phyloP scores from a whole-genome alignment of 129 eudicot genomes.

The Calendula officinalis region DNA sequence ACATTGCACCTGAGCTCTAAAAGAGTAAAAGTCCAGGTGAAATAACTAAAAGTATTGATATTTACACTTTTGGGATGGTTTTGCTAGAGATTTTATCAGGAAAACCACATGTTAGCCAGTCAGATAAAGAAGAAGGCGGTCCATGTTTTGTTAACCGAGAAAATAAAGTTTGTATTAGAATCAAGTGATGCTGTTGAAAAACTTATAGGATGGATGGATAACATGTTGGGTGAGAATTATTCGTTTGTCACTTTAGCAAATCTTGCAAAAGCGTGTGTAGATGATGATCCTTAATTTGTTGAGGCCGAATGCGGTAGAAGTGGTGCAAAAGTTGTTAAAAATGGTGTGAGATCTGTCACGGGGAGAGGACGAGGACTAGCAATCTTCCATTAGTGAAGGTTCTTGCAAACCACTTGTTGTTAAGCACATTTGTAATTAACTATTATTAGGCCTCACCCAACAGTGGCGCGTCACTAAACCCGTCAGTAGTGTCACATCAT shows the following conservation, averaged over 20 bases:
- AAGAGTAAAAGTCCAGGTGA: slow-evolving; percentile 13
- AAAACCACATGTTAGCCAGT: slow-evolving; percentile 35
- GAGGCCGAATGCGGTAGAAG: slow-evolving; percentile 68
- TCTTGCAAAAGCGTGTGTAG: slow-evolving; percentile 69
- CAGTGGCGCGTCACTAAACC: no score
- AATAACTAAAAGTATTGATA: slow-evolving; percentile 38
- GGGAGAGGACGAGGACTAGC: slow-evolving; percentile 32
- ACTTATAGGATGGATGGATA: slow-evolving; percentile 69
- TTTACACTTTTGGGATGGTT: slow-evolving; percentile 66
- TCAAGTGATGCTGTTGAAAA: slow-evolving; percentile 45
- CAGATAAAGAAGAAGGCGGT: slow-evolving; percentile 28
- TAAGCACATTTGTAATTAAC: slow-evolving; percentile 22
- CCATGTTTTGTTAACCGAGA: slow-evolving; percentile 39
- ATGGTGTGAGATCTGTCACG: slow-evolving; percentile 47
- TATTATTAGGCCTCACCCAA: no score
- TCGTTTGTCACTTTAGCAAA: slow-evolving; percentile 56
- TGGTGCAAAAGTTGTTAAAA: slow-evolving; percentile 59
- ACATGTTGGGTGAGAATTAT: slow-evolving; percentile 59
- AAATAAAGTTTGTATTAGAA: slow-evolving; percentile 41
- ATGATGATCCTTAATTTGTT: slow-evolving; percentile 46
- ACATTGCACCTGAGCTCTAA: slow-evolving; percentile 60
- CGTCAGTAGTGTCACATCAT: no score
- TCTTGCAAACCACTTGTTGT: slow-evolving; percentile 57
- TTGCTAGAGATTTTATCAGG: slow-evolving; percentile 67
- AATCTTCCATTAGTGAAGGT: slow-evolving; percentile 42